Conservation (phyloP, 768 basidiomycete genomes). For the Psilocybe tampanensis region DNA sequence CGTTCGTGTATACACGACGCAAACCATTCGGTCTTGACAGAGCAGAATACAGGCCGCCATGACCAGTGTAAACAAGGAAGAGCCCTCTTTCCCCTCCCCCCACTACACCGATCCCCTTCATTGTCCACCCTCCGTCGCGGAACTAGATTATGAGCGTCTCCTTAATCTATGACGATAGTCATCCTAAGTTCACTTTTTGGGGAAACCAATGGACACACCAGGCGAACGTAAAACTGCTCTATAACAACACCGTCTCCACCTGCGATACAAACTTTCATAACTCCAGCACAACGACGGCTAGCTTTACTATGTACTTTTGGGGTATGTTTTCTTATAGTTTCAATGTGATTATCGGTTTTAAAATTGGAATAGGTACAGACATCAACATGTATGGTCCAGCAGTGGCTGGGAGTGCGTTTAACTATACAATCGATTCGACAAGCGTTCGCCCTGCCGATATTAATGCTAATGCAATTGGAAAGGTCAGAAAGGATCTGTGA, state of each 20-base stretch:
- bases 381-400: not conserved
- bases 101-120: no score
- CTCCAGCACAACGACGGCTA: not conserved
- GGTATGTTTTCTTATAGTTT: not conserved
- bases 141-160: not conserved
- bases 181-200: not conserved
- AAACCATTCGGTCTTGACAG: no score
- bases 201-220: not conserved
- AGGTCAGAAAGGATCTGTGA: not conserved
- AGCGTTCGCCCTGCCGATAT: not conserved
- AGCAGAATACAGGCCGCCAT: no score
- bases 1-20: no score
- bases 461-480: not conserved
- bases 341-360: not conserved
- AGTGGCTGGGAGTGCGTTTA: not conserved
- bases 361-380: not conserved
- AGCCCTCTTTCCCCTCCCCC: no score
- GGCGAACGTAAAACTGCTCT: not conserved
- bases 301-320: not conserved
- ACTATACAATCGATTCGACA: not conserved
- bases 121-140: no score
- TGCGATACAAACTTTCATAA: not conserved
- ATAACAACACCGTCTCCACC: not conserved
- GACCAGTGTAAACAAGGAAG: no score
- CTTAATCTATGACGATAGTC: not conserved